Evolutionary conservation across 192 early-diverging fungal genomes (phyloP), one percentile per base, ranked within the genome.

Genomic region (Haplosporangium gracile): DNA sequence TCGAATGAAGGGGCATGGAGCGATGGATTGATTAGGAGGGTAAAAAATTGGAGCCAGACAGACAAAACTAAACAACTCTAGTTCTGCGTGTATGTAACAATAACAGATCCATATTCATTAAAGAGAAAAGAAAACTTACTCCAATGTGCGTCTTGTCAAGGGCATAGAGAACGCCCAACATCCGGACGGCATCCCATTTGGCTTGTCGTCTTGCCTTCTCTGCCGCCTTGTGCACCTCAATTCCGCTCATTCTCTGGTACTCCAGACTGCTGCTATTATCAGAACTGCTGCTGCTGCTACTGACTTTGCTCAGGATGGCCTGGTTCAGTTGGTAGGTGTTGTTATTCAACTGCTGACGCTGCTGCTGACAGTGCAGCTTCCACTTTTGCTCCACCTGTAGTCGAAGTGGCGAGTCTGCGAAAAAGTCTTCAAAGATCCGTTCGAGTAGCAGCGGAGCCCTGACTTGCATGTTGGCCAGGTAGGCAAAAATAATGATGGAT

Each of bases 381-480:
- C 69, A 43, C 8, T 68, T 65, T 11, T 76, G 55, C 9, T 86
- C 84, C 63, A 81, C 79, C 34, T 75, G 65, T 0, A 79, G 73
- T 38, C 63, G 55, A 42, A 85, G 68, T 32, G 68, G 68, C 20
- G 80, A 76, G 53, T 88, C 85, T 24, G 80, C 76, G 38, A 89
- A 89, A 75, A 89, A 89, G n/a, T 89, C 86, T 47, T 89, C 85
- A 72, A 89, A 84, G 43, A 89, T 88, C n/a, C 82, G 74, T 34
- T 89, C 89, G 3, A 89, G 82, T 39, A 89, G 36, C 24, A 72
- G 13, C 8, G 89, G 89, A 4, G 89, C 85, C 36, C 80, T 82
- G 65, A 82, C 60, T 39, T 85, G 85, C 68, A 89, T 82, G 65
- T 89, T 87, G 47, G 89, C 85, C 36, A 83, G 73, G 72, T 89